Evolutionary conservation across 1,284 basidiomycete genomes (phyloP), one percentile per base, ranked within the genome.

Genomic region (Heterobasidion occidentale): DNA sequence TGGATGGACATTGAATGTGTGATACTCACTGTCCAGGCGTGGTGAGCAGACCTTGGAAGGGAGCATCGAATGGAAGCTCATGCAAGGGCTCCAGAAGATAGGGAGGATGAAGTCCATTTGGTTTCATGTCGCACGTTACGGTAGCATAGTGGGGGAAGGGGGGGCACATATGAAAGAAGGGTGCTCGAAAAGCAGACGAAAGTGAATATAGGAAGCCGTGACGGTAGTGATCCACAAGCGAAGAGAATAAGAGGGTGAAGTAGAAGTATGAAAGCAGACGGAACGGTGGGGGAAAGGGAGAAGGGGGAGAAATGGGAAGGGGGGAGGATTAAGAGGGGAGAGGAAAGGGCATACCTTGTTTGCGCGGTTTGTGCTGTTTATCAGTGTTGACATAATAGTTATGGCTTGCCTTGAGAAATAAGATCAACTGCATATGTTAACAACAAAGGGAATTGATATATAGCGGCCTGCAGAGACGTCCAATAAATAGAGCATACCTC

Each of bases 81-180:
- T 61, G 57, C 9, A 61, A 60, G 2, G 60, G 61, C 2, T 61
- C 60, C 34, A 61, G 57, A 19, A 61, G 55, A 38, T 12, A 19
- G 9, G 17, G 46, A 45, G 12, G 27, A 14, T 48, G 12, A 14
- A 17, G 11, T 17, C 46, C 27, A 11, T 33, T 19, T 20, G 11
- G 19, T 20, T 14, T 12, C 27, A 48, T 48, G 12, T 48, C 17
- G 46, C 19, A 17, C 46, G 19, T 48, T 33, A 33, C 17, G 42
- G 42, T 48, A 19, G 46, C 19, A 48, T 33, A 17, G 9, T 19
- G 46, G n/a, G 19, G 12, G 17, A 48, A 20, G 11, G 11, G n/a
- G 9, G 11, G 9, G 46, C n/a, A 48, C 46, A 20, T 17, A 48
- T 20, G 46, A 36, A 20, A 44, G 36, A 52, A 36, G 36, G 50